Conservation (phyloP, 306 rosid genomes). For the Trifolium subterraneum region DNA sequence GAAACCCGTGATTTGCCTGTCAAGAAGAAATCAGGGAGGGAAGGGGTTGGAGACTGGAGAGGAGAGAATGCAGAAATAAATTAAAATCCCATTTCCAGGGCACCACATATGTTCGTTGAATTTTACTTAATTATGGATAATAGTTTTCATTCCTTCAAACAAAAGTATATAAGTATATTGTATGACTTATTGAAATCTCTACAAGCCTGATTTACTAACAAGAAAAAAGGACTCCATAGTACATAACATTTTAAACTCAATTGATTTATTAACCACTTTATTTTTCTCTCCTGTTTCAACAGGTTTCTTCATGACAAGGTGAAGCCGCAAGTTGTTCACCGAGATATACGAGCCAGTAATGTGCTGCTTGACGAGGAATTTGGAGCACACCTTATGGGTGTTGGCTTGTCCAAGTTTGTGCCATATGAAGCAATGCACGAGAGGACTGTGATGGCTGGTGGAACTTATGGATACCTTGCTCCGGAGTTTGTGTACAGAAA, state of each 20-base stretch:
- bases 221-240: background rate
- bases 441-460: constrained; percentile 97
- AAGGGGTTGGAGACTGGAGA: too few species aligned
- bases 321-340: constrained; percentile 96
- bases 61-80: too few species aligned
- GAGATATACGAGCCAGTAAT: constrained; percentile 91
- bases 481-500: constrained; percentile 93
- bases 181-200: background rate
- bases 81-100: background rate
- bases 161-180: constrained; percentile 2
- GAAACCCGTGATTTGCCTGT: too few species aligned
- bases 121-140: constrained; percentile 2
- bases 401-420: constrained; percentile 90
- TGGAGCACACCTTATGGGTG: constrained; percentile 95
- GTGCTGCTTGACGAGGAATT: constrained; percentile 96
- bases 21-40: too few species aligned
- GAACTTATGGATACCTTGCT: constrained; percentile 95
- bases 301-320: constrained; percentile 99
- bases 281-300: constrained; percentile 23
- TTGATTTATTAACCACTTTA: constrained; percentile 6
- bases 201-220: constrained; percentile 1
- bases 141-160: constrained; percentile 31
- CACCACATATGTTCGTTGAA: background rate
- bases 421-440: constrained; percentile 95
- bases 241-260: constrained; percentile 29